Evolutionary conservation across 306 rosid genomes (phyloP), one percentile per base, ranked within the genome.

Genomic region (Arachis stenosperma): DNA sequence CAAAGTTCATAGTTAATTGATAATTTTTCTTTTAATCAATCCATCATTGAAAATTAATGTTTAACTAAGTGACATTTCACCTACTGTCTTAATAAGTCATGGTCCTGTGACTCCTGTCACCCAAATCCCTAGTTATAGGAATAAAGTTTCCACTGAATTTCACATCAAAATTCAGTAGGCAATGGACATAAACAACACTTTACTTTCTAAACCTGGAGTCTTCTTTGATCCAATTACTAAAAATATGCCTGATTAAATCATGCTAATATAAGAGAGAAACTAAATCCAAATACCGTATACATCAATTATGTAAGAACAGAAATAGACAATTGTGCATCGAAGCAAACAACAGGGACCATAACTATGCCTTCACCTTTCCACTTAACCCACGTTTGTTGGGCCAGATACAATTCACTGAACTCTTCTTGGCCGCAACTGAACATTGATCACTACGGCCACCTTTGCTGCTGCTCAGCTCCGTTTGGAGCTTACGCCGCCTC

Each of bases 401-500:
- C 98, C 98, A 89, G 79, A 82, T 80, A 17, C 87, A 81, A 33
- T 77, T 78, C 65, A 58, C 82, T 3, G 92, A 81, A 79, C 66
- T 88, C 81, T 91, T 94, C 88, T 94, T 91, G 54, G 97, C 94
- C 13, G 90, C 95, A 77, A 89, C 90, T 27, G 92, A 79, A 75
- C 98, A 94, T 44, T 81, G 96, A 78, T 89, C 97, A 52, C 70
- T 88, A 68, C 84, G 61, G 53, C 87, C 85, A 48, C 77, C 83
- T 80, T 10, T 46, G 2, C 84, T 91, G 52, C 74, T 67, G 83
- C 75, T 76, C 59, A 84, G 77, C 78, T 85, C 97, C 2, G 81
- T 61, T 73, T 84, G 97, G 60, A 82, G 89, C 83, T 69, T 89
- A 4, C 86, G 88, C 52, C 92, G 87, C 82, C 95, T 88, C 92